Conservation (phyloP, 1,284 basidiomycete species). For the Leccinum holopus region DNA sequence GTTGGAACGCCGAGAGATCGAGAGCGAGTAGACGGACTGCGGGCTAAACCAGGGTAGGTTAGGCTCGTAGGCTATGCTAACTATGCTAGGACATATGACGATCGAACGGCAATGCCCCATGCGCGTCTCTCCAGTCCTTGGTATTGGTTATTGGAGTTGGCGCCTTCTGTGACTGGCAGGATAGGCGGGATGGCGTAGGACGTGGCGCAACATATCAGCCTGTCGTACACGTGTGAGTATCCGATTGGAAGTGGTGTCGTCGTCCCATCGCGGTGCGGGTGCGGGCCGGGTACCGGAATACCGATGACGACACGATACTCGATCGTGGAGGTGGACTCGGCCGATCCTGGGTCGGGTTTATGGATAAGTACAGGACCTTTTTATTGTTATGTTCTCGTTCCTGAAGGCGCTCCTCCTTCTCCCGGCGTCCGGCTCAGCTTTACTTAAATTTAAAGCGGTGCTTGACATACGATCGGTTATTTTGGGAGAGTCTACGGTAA, state of each 20-base stretch:
- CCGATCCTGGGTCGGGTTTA: neutral
- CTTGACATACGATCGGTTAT: neutral
- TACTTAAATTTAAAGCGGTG: neutral
- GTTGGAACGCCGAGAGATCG: neutral
- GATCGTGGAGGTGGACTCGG: neutral
- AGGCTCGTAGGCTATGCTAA: neutral
- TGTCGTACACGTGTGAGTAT: neutral
- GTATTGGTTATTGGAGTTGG: neutral
- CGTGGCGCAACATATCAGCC: neutral
- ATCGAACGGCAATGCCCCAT: neutral
- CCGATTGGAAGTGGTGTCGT: neutral
- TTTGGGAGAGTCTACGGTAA: neutral
- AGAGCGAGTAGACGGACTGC: neutral
- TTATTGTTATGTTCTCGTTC: neutral
- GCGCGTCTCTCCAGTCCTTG: neutral
- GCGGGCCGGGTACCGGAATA: neutral
- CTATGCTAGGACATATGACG: neutral
- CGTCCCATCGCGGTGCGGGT: neutral
- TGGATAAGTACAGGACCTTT: neutral
- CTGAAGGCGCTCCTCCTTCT: neutral
- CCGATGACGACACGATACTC: neutral
- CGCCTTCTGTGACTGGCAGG: neutral
- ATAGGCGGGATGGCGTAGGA: neutral
- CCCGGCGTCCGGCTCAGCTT: neutral
- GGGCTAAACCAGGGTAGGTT: neutral